These are phyloP conservation scores for Termitomyces sp. DNA, from an alignment of 768 basidiomycete species.

Conservation along the genomic window DNA sequence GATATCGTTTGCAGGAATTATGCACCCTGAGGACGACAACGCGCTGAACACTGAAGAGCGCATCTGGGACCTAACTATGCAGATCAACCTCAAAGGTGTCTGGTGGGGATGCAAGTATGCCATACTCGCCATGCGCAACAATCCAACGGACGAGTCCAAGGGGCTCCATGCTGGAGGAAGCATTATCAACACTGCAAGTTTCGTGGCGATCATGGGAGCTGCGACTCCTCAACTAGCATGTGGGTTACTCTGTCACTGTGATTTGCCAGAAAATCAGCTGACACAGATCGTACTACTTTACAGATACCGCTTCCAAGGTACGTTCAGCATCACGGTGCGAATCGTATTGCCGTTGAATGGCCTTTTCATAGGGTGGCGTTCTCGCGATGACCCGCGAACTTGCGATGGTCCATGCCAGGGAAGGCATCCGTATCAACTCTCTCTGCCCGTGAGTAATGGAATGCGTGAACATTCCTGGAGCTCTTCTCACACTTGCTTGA, in stretches of 20 bases:
- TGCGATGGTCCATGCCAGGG: constrained; percentile 95
- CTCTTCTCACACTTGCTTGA: constrained; percentile 7
- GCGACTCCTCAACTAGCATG: constrained; percentile 99
- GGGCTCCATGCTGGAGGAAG: constrained; percentile 81
- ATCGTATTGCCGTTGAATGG: neutral
- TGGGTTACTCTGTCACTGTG: constrained; percentile 36
- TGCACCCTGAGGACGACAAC: constrained; percentile 94
- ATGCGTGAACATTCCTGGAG: neutral
- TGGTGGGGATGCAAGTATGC: constrained; percentile 99
- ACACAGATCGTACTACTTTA: constrained; percentile 8
- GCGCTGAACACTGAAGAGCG: constrained; percentile 95
- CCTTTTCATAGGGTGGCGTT: constrained; percentile 72
- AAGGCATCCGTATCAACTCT: constrained; percentile 95
- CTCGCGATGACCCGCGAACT: constrained; percentile 97
- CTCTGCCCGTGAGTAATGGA: constrained; percentile 79
- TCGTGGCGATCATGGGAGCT: constrained; percentile 93
- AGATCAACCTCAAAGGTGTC: constrained; percentile 96
- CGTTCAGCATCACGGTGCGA: constrained; percentile 2
- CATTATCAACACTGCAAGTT: constrained; percentile 98
- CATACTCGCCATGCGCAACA: constrained; percentile 93
- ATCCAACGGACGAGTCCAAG: constrained; percentile 76
- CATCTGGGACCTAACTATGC: constrained; percentile 94
- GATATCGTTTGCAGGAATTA: constrained; percentile 63
- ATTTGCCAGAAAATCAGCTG: constrained; percentile 1
- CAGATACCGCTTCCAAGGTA: constrained; percentile 95